Evolutionary conservation across 768 basidiomycete species (phyloP).

Genomic region (Boletus rex-veris): DNA sequence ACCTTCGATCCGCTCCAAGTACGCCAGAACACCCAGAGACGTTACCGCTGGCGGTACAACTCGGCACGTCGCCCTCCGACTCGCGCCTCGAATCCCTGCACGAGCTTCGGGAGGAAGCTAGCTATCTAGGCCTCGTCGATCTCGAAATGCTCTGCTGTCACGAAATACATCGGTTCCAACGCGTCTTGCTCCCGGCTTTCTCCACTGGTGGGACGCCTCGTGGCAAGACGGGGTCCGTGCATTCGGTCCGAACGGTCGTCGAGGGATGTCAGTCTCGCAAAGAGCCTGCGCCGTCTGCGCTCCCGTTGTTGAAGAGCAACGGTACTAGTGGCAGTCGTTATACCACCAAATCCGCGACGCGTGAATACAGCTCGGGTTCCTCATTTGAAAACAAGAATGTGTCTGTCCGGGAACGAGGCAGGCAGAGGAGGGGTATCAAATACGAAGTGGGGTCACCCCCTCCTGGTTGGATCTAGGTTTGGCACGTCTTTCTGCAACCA

Average conservation of each 20-base stretch:
- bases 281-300: conserved; percentile 10
- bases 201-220: conserved; percentile 30
- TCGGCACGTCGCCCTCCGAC: conserved; percentile 35
- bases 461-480: conserved; percentile 47
- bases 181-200: conserved; percentile 34
- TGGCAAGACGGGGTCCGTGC: conserved; percentile 53
- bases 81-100: conserved; percentile 61
- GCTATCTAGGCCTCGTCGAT: conserved; percentile 64
- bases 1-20: conserved; percentile 58
- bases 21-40: conserved; percentile 45
- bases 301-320: neutral
- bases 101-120: conserved; percentile 77
- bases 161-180: conserved; percentile 57
- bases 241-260: conserved; percentile 57
- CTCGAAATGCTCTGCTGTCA: conserved; percentile 64
- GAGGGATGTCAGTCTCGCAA: conserved; percentile 44
- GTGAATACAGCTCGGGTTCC: conserved; percentile 6
- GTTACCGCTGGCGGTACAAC: conserved; percentile 60
- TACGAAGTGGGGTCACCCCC: conserved; percentile 24
- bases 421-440: neutral
- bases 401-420: conserved; percentile 14
- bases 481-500: neutral
- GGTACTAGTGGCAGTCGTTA: neutral
- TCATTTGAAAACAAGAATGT: conserved; percentile 13
- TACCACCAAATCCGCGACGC: neutral